Conservation (phyloP, 176 grass and related monocot species). For the Oryza coarctata region DNA sequence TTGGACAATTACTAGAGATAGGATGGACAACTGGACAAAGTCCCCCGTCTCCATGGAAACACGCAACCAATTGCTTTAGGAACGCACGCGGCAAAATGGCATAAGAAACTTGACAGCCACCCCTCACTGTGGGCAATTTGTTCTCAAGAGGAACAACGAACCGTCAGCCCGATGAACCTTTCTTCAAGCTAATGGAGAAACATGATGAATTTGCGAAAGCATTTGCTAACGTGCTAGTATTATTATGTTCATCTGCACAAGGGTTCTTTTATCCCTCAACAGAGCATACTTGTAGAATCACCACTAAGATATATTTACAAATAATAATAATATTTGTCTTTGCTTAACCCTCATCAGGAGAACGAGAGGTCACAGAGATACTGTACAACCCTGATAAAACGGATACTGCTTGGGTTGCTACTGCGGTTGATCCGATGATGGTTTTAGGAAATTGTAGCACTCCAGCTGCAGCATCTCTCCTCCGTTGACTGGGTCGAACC, state of each 20-base stretch:
- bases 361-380: constrained; percentile 13
- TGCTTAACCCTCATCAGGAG: not conserved
- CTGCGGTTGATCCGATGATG: constrained; percentile 39
- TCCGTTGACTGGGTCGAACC: constrained; percentile 65
- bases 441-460: constrained; percentile 92
- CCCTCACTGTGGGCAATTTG: not conserved
- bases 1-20: too few species aligned
- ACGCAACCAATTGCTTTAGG: not conserved
- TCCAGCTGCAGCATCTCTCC: constrained; percentile 93
- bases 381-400: constrained; percentile 44
- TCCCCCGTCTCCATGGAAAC: not conserved
- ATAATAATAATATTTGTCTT: constrained; percentile 43
- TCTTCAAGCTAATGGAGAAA: not conserved
- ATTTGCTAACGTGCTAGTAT: not conserved
- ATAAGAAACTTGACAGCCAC: not conserved
- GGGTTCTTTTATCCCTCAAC: constrained; percentile 24
- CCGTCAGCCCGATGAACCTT: not conserved
- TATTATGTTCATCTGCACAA: constrained; percentile 33
- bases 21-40: too few species aligned
- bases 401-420: constrained; percentile 11
- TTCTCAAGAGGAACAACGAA: not conserved
- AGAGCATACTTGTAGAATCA: constrained; percentile 6
- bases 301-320: constrained; percentile 53
- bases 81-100: not conserved
- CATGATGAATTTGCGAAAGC: too few species aligned